Percentiles rank a stretch among this genome's conserved stretches.
Conservation (phyloP, 2,329 filamentous ascomycete genomes). For the Thielaviopsis euricoi region DNA sequence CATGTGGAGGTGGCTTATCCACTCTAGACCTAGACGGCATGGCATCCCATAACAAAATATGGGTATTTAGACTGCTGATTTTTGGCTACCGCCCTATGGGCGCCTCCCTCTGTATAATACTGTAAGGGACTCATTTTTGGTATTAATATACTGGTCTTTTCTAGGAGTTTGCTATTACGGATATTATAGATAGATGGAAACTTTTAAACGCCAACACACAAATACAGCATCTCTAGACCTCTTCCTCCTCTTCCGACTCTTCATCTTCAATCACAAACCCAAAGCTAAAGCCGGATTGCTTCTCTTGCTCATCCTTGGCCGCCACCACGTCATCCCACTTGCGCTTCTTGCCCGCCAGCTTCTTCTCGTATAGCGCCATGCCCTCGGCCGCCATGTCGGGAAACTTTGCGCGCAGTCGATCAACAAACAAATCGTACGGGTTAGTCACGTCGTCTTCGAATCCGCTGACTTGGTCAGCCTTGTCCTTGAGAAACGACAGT, state of each 20-base stretch:
- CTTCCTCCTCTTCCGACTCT: conserved; percentile 9
- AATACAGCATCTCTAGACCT: neutral
- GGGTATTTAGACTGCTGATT: neutral
- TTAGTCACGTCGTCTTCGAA: conserved; percentile 58
- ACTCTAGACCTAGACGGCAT: too few species aligned
- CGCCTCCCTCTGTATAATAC: too few species aligned
- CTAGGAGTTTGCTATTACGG: neutral
- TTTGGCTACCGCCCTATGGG: neutral
- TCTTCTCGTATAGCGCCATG: conserved; percentile 46
- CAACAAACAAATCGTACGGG: conserved; percentile 59
- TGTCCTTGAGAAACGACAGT: conserved; percentile 64
- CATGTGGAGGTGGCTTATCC: neutral
- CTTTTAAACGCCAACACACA: neutral
- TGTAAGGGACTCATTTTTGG: too few species aligned
- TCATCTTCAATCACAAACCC: conserved; percentile 34
- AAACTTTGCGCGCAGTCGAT: conserved; percentile 44
- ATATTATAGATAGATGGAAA: neutral
- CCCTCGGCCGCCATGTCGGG: conserved; percentile 53
- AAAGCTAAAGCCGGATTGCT: conserved; percentile 31
- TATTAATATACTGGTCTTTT: too few species aligned
- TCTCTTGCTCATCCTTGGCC: conserved; percentile 18
- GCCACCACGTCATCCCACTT: conserved; percentile 70
- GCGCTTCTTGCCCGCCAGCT: conserved; percentile 48
- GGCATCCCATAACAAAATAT: neutral
- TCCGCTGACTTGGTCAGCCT: conserved; percentile 72